These are phyloP conservation scores for Aspergillus persii DNA, from an alignment of 2,329 filamentous ascomycete genomes.

Conservation along the genomic window DNA sequence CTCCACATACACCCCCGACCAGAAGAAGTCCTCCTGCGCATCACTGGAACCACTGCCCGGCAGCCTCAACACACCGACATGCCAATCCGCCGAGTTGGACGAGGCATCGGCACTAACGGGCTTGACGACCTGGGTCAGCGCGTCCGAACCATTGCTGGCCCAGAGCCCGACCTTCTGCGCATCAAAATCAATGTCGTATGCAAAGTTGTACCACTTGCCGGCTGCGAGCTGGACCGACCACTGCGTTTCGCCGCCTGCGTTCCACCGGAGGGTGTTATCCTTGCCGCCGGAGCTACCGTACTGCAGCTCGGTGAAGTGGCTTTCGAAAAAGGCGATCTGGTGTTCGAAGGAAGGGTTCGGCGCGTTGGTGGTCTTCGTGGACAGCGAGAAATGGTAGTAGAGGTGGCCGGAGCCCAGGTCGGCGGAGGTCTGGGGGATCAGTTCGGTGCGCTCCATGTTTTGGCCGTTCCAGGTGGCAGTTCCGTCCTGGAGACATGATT, in stretches of 20 bases:
- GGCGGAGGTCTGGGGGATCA: constrained; percentile 68
- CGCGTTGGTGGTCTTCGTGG: constrained; percentile 58
- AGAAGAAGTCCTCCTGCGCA: constrained; percentile 65
- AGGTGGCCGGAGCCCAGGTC: constrained; percentile 65
- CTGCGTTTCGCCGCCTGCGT: constrained; percentile 58
- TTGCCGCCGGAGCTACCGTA: constrained; percentile 53
- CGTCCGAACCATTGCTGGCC: constrained; percentile 64
- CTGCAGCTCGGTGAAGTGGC: constrained; percentile 75
- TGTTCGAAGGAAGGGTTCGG: constrained; percentile 65
- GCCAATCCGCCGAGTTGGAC: constrained; percentile 70
- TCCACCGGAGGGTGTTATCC: constrained; percentile 61
- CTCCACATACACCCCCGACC: constrained; percentile 71
- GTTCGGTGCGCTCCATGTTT: constrained; percentile 69
- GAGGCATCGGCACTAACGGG: constrained; percentile 60
- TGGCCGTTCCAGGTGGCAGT: constrained; percentile 69
- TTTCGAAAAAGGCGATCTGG: constrained; percentile 62
- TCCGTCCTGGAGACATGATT: constrained; percentile 12
- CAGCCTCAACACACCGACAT: constrained; percentile 67
- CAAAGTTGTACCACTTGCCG: constrained; percentile 71
- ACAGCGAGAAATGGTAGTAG: constrained; percentile 71
- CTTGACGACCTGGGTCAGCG: constrained; percentile 58
- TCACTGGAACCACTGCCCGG: constrained; percentile 54
- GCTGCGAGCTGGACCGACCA: constrained; percentile 63
- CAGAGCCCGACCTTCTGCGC: constrained; percentile 64
- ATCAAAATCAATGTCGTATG: constrained; percentile 69